Base-by-base conservation (phyloP, 805 yeast genomes). In the Kuraishia floccosa region DNA sequence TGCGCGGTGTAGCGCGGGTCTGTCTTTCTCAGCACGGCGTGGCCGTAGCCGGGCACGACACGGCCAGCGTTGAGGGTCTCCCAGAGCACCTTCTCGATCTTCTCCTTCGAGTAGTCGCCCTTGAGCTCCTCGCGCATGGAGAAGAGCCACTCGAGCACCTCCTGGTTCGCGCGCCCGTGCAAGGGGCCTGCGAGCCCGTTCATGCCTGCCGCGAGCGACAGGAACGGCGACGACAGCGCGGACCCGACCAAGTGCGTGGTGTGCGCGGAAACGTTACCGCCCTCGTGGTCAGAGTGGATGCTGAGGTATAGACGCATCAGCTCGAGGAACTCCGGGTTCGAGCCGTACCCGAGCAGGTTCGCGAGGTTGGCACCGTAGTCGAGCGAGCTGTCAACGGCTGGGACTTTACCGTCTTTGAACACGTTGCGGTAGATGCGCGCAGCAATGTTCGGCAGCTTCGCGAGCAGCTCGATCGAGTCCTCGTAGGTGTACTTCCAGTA, bases 31-130 rank as follows among this genome's bases (percentile, higher is more conserved):
- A 81, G 68, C 32, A 81, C 91, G 35, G 89, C 91, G 56, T 81
- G 91, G 48, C 91, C 91, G 56, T 81, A 81, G 54, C 91, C 91
- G 53, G 91, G 91, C 42, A 81, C 77, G 48, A 81, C 91, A 56
- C 91, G 76, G 50, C 89, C 87, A 35, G 81, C 59, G 55, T 80
- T 80, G 46, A 81, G 65, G 32, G 84, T 76, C 33, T 74, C 76
- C 87, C 89, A 78, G 41, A 81, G 59, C 65, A 76, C 78, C 54
- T 73, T 72, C 60, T 74, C 84, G 48, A 81, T 75, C 50, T 77
- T 68, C 50, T 65, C 76, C 54, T 65, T 66, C 43, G 82, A 63
- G 60, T 65, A 72, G 47, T 75, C 76, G 56, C 86, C 93, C 46
- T 75, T 66, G 49, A 80, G 65, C 54, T 68, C 75, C 47, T 68